Evolutionary conservation across 352 stramenopile genomes (phyloP).

Genomic region (Pythium brachiatum): DNA sequence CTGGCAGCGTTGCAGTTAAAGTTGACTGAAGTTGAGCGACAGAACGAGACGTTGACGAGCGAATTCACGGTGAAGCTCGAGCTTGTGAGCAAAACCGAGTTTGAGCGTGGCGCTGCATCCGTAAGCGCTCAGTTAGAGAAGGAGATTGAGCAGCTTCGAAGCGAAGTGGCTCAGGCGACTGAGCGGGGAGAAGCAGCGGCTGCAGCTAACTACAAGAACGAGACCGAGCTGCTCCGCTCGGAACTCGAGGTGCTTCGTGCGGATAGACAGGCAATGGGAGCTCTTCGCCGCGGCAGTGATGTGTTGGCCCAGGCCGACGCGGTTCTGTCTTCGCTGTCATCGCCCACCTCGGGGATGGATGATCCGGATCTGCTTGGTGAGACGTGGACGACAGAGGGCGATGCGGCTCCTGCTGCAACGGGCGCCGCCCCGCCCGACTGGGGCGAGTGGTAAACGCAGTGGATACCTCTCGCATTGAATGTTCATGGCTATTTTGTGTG

Average conservation of each 20-base stretch:
- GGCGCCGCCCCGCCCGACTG: conserved; percentile 40
- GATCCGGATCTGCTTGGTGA: conserved; percentile 13
- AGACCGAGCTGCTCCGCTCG: conserved; percentile 42
- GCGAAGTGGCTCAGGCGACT: conserved; percentile 31
- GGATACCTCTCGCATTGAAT: background rate
- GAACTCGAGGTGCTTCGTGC: conserved; percentile 49
- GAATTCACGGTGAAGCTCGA: conserved; percentile 14
- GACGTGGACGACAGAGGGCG: conserved; percentile 29
- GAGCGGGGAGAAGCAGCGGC: conserved; percentile 41
- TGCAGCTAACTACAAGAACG: conserved; percentile 27
- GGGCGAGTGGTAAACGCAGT: conserved; percentile 54
- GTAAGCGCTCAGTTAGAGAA: conserved; percentile 39
- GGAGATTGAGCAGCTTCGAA: conserved; percentile 28
- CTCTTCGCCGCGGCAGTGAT: background rate
- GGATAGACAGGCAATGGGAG: background rate
- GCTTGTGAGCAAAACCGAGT: conserved; percentile 31
- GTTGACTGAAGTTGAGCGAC: conserved; percentile 12
- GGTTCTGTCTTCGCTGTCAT: conserved; percentile 22
- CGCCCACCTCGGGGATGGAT: conserved; percentile 1
- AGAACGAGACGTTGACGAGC: conserved; percentile 13
- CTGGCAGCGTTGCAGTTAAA: conserved; percentile 9
- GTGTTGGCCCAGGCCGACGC: conserved; percentile 29
- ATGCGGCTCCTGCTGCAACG: conserved; percentile 20
- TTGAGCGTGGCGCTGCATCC: conserved; percentile 38
- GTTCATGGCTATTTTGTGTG: background rate